These are phyloP conservation scores for Quercus alba DNA, from an alignment of 306 rosid genomes.

Conservation along the genomic window DNA sequence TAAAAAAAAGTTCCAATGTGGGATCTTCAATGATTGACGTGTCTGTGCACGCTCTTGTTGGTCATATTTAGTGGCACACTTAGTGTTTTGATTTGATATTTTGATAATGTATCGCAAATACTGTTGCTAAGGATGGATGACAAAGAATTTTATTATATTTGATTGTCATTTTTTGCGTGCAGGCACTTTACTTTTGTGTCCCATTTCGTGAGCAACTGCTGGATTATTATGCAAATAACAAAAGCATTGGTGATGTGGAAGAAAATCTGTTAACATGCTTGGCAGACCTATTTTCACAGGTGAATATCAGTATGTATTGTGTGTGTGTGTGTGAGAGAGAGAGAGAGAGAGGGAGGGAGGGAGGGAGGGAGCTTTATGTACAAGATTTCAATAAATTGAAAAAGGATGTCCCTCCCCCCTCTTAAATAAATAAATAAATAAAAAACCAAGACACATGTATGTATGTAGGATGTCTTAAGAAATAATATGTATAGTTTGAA, in stretches of 20 bases:
- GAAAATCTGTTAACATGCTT: constrained; percentile 98
- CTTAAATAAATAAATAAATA: too few relatives aligned
- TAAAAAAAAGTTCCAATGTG: not conserved
- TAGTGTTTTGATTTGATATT: not conserved
- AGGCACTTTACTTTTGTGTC: constrained; percentile 98
- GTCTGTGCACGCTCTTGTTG: not conserved
- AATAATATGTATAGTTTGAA: not conserved
- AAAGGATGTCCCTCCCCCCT: too few relatives aligned
- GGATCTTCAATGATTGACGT: not conserved
- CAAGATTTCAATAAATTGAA: too few relatives aligned
- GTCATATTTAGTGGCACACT: not conserved
- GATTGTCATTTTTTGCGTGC: constrained; percentile 18
- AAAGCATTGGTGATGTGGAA: constrained; percentile 64
- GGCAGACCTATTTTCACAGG: constrained; percentile 97
- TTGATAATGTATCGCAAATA: not conserved
- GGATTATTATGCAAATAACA: constrained; percentile 79
- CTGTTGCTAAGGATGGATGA: not conserved
- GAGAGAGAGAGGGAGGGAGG: too few relatives aligned
- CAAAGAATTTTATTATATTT: not conserved
- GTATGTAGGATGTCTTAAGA: not conserved
- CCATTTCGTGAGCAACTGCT: constrained; percentile 96
- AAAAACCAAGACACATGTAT: not conserved
- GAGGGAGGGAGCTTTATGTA: too few relatives aligned
- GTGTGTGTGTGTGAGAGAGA: too few relatives aligned
- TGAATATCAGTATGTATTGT: constrained; percentile 7